A percentile compares a stretch with the other conserved stretches of the same genome.
Evolutionary conservation across 2,329 filamentous ascomycete species (phyloP).

Genomic region (Epichloe sp.): DNA sequence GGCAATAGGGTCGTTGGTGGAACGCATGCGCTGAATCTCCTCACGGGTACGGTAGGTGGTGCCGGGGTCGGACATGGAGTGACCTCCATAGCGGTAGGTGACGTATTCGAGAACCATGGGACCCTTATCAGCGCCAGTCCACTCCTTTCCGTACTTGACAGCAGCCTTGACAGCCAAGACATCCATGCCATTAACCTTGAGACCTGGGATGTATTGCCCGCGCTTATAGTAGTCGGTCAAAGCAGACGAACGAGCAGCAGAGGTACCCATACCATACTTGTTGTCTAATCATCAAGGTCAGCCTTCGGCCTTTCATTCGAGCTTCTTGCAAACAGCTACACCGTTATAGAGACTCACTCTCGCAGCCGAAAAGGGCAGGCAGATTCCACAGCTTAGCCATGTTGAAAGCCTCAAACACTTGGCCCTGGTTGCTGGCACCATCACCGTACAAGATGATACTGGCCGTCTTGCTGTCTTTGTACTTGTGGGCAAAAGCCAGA

Average conservation of each 20-base stretch:
- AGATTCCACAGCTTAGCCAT: constrained; percentile 99
- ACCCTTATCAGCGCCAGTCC: constrained; percentile 69
- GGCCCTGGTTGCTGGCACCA: constrained; percentile 96
- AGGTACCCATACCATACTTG: constrained; percentile 99
- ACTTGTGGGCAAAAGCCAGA: constrained; percentile 94
- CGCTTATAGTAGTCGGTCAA: constrained; percentile 99
- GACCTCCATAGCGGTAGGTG: constrained; percentile 97
- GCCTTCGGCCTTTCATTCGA: not conserved
- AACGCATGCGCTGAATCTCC: constrained; percentile 99
- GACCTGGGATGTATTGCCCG: constrained; percentile 96
- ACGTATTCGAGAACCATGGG: constrained; percentile 97
- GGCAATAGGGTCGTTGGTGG: constrained; percentile 95
- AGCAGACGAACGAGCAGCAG: constrained; percentile 84
- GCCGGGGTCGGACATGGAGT: constrained; percentile 99
- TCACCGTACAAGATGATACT: constrained; percentile 91
- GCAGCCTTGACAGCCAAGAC: constrained; percentile 95
- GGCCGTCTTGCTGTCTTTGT: constrained; percentile 74
- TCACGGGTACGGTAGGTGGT: constrained; percentile 98
- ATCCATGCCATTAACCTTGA: constrained; percentile 99
- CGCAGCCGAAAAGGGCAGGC: constrained; percentile 89
- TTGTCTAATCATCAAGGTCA: constrained; percentile 53
- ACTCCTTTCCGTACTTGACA: constrained; percentile 86
- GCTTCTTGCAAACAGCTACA: no score
- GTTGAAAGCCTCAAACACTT: constrained; percentile 99
- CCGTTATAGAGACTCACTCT: constrained; percentile 56